Percentiles rank a stretch among this genome's conserved stretches.
Evolutionary conservation across 2,329 filamentous ascomycete genomes (phyloP).

Genomic region (Atkinsonella hypoxylon): DNA sequence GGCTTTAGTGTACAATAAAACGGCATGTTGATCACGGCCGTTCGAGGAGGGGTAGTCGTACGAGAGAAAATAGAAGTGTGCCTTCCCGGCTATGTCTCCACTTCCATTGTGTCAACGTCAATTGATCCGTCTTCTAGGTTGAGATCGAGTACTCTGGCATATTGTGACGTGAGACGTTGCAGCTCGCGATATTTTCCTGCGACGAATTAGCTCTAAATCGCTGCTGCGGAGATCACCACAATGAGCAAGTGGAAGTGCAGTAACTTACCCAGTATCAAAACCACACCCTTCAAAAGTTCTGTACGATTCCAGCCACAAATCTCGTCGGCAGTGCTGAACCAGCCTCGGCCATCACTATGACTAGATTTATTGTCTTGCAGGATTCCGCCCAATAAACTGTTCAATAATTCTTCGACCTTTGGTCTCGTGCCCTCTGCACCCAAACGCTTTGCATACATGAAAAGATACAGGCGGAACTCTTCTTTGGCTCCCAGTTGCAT

Average conservation of each 20-base stretch:
- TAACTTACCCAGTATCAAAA: conserved; percentile 77
- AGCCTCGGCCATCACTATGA: conserved; percentile 39
- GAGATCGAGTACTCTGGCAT: conserved; percentile 69
- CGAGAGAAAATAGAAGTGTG: no score
- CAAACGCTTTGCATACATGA: conserved; percentile 94
- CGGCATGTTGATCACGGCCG: neutral
- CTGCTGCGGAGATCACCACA: conserved; percentile 13
- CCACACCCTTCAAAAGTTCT: conserved; percentile 79
- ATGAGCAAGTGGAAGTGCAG: neutral
- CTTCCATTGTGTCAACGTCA: conserved; percentile 32
- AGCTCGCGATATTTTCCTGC: conserved; percentile 89
- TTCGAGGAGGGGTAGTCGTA: neutral
- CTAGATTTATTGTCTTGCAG: conserved; percentile 43
- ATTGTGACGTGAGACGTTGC: conserved; percentile 88
- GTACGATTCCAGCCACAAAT: conserved; percentile 86
- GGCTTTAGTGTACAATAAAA: neutral
- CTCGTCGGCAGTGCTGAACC: conserved; percentile 55
- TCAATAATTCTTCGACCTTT: conserved; percentile 88
- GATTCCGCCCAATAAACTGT: conserved; percentile 65
- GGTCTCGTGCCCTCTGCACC: conserved; percentile 76
- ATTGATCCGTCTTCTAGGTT: conserved; percentile 33
- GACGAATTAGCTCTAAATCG: neutral
- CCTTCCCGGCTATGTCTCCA: conserved; percentile 19
- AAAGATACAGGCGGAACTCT: conserved; percentile 88
- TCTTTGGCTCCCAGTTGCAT: conserved; percentile 75